Evolutionary conservation across 2,329 filamentous ascomycete genomes (phyloP).

Genomic region (Cladosporium oxysporum): DNA sequence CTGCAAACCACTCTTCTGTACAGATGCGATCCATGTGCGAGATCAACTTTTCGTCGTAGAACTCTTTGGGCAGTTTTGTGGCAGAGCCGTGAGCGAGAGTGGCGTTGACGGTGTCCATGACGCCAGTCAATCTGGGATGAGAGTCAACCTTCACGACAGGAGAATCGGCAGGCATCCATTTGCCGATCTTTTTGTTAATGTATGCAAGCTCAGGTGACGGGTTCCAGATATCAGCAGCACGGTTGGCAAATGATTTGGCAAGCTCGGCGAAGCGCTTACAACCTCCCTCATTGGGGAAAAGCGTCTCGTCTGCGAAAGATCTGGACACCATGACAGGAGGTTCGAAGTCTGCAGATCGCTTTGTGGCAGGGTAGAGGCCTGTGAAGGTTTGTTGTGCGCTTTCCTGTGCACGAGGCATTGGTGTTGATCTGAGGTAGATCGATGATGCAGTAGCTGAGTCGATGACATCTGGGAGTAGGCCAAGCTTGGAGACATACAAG

Average conservation of each 20-base stretch:
- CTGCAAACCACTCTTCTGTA: constrained; percentile 90
- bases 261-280: constrained; percentile 52
- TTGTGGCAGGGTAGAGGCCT: constrained; percentile 49
- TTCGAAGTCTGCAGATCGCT: constrained; percentile 45
- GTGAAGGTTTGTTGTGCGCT: constrained; percentile 53
- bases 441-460: constrained; percentile 37
- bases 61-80: constrained; percentile 78
- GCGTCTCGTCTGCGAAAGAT: constrained; percentile 49
- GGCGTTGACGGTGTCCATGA: constrained; percentile 93
- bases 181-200: constrained; percentile 72
- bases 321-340: constrained; percentile 49
- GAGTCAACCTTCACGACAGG: constrained; percentile 77
- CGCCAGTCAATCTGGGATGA: constrained; percentile 78
- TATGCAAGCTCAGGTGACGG: constrained; percentile 78
- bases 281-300: constrained; percentile 53
- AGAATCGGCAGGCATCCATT: constrained; percentile 76
- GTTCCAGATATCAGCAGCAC: constrained; percentile 51
- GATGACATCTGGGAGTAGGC: constrained; percentile 50
- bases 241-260: constrained; percentile 49
- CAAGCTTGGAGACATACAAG: constrained; percentile 53
- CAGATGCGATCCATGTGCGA: constrained; percentile 71
- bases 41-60: constrained; percentile 76
- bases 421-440: constrained; percentile 51
- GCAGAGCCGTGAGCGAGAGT: constrained; percentile 80
- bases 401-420: constrained; percentile 53